Base-by-base conservation (phyloP, 83 land plant genomes). In the Isoetes engelmannii region DNA sequence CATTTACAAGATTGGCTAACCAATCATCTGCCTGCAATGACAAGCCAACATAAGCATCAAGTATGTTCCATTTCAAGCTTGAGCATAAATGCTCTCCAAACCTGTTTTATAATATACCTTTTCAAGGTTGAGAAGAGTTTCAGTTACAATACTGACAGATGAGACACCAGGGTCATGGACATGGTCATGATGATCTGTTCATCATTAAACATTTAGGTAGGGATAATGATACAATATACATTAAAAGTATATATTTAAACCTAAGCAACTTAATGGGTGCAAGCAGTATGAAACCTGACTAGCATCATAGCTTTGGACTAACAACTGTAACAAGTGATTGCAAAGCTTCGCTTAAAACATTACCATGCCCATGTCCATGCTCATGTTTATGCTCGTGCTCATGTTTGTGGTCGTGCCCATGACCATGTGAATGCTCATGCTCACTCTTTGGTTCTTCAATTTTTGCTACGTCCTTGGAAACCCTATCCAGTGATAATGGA, bases 151-250 rank as follows among this genome's bases (percentile, higher is more conserved):
- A 84, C 90, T 81, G 48, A 94, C 92, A 12, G 99, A 94, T 47
- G 97, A 88, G 73, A 94, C 99, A 57, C 93, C 97, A 68, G 99
- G 97, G 72, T 94, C 99, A 81, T 94, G 99, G 44, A 69, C 75
- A 66, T 94, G 99, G 63, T 85, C 86, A 70, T 91, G 96, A 12
- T 77, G 69, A 79, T 28, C 37, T 28, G 37, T 28, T 28, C 2
- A 2, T 28, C 37, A 28, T 2, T 28, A 28, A 28, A 28, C 2
- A 2, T 28, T 28, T 0, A 28, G 37, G 37, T 28, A 28, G 37
- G 37, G 37, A 28, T 28, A 28, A 28, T 28, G 37, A 28, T 28
- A 28, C 37, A 28, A 28, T 28, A 28, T 28, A 28, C 37, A 28
- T 28, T 28, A 28, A 28, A 28, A 84, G 88, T 0, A 51, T 28